Base-by-base conservation (phyloP, 176 grass and related monocot species). In the Zoysia pacifica region DNA sequence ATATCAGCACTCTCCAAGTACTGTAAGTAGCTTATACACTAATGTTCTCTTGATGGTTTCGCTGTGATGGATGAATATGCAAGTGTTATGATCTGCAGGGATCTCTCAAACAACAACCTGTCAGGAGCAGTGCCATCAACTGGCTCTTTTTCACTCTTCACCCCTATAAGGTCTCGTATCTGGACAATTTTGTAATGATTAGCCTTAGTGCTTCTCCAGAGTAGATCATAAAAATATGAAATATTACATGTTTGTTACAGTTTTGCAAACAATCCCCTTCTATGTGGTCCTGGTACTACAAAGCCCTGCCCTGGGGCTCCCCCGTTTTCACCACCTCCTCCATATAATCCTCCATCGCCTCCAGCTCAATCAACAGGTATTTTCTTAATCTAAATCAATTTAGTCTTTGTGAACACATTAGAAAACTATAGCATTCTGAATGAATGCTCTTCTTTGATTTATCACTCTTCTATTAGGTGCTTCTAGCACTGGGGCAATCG, bases 131-230 rank as follows among this genome's bases (percentile, higher is more conserved):
- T 94, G 59, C 92, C 92, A 36, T 86, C 89, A 3, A 94, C 73
- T 14, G 92, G 92, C 6, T 91, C 92, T 9, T 94, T 94, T 87
- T 87, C 89, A 28, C 75, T 89, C 53, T 94, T 94, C 86, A 94
- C 92, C 51, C 91, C 92, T 73, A 94, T 94, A 52, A 94, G 92
- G 92, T 94, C 38, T 81, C 49, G 66, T 78, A 55, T 52, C n/a
- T 76, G 49, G 60, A 73, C 28, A 62, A 66, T 74, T 79, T 18
- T 40, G 61, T 40, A 7, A 62, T 81, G 39, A 19, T 70, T 85
- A 48, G 28, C 53, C 11, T 77, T 76, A 11, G 62, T 81, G 38
- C 36, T 52, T 67, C 44, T 52, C 53, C 64, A 60, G 45, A 54
- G 28, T 83, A 20, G 36, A 60, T 81, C 53, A 78, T 48, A 28